Percentiles rank a stretch among this genome's conserved stretches.
phyloP scores from a whole-genome alignment of 2,329 filamentous ascomycete species.

The Cladosporium sp. region DNA sequence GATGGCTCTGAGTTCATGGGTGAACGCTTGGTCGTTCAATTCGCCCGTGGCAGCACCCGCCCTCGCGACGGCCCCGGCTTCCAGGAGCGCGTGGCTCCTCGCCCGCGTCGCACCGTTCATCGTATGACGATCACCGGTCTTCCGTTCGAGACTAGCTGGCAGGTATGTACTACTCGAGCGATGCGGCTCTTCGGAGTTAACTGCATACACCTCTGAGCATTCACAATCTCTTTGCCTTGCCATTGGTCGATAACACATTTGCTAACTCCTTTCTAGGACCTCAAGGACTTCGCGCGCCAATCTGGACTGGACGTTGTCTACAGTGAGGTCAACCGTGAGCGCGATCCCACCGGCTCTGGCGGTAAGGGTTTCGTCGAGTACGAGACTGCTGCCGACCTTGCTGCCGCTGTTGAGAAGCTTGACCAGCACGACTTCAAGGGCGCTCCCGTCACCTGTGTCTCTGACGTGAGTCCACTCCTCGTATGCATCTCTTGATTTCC shows the following conservation, averaged over 20 bases:
- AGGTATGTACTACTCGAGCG: conserved; percentile 73
- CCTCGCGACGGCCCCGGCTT: conserved; percentile 55
- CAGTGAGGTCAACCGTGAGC: conserved; percentile 90
- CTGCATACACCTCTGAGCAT: no score
- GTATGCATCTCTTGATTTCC: not conserved
- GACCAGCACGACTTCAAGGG: conserved; percentile 93
- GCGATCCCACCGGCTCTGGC: conserved; percentile 56
- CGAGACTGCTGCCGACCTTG: conserved; percentile 85
- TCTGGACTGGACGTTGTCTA: conserved; percentile 97
- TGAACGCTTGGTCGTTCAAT: conserved; percentile 95
- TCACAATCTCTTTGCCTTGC: no score
- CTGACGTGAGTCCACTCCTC: conserved; percentile 62
- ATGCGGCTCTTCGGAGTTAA: not conserved
- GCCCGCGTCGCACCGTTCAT: conserved; percentile 89
- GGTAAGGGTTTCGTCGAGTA: conserved; percentile 93
- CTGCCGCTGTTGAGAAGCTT: conserved; percentile 89
- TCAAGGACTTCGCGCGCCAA: conserved; percentile 98
- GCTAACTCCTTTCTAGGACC: conserved; percentile 70
- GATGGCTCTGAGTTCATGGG: conserved; percentile 98
- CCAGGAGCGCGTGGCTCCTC: conserved; percentile 61
- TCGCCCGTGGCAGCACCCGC: conserved; percentile 78
- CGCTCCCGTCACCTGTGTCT: conserved; percentile 74
- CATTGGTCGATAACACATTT: conserved; percentile 33
- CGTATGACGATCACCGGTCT: conserved; percentile 98
- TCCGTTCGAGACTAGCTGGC: conserved; percentile 98